phyloP scores from a whole-genome alignment of 192 early-diverging fungal species.

The Spinellus fusiger region DNA sequence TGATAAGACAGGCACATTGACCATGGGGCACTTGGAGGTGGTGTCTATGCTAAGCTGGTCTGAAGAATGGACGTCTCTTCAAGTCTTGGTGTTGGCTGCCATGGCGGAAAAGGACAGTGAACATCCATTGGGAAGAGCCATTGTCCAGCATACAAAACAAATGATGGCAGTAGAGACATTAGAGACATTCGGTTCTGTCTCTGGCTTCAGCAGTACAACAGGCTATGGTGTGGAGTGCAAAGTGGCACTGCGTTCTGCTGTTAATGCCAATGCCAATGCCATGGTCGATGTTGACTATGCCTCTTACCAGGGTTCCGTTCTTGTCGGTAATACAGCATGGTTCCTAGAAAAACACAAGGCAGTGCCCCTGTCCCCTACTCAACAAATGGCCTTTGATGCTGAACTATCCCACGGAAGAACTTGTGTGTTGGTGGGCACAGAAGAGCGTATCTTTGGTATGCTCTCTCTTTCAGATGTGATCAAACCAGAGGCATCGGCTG shows the following conservation, averaged over 20 bases:
- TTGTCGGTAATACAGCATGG: constrained; percentile 73
- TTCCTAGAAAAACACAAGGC: constrained; percentile 39
- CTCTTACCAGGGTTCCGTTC: constrained; percentile 26
- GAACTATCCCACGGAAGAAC: constrained; percentile 73
- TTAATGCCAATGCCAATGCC: not conserved
- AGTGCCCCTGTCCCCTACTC: constrained; percentile 42
- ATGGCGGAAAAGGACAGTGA: constrained; percentile 80
- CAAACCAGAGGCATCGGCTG: constrained; percentile 68
- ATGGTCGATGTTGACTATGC: not conserved
- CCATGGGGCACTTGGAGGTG: constrained; percentile 66
- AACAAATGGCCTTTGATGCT: constrained; percentile 28
- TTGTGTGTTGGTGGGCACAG: constrained; percentile 70
- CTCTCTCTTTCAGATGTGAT: constrained; percentile 82
- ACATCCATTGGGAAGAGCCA: constrained; percentile 84
- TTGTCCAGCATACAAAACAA: constrained; percentile 54
- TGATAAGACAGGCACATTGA: constrained; percentile 98
- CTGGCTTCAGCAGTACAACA: constrained; percentile 59
- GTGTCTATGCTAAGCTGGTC: constrained; percentile 35
- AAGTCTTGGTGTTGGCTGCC: constrained; percentile 41
- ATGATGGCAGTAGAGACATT: constrained; percentile 21
- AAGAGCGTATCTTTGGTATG: constrained; percentile 53
- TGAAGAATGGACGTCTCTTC: not conserved
- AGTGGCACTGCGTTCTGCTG: not conserved
- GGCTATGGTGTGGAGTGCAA: constrained; percentile 24
- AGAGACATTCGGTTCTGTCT: constrained; percentile 37